phyloP scores from a whole-genome alignment of 305 asterid species.

The Ilex paraguariensis region DNA sequence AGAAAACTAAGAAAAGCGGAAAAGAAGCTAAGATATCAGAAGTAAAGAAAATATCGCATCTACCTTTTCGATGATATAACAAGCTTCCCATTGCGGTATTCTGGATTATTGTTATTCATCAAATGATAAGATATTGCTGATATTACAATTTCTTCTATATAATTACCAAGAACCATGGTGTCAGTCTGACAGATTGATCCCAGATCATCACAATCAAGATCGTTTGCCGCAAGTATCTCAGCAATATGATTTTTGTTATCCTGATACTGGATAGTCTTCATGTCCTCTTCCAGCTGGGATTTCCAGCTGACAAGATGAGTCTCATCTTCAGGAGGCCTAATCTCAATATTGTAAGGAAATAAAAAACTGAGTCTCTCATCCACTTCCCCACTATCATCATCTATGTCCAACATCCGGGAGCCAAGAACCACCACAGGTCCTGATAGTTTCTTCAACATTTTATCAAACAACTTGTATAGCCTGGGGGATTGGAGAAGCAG shows the following conservation, averaged over 20 bases:
- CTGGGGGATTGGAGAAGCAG: conserved; percentile 58
- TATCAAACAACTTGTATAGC: conserved; percentile 52
- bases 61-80: conserved; percentile 86
- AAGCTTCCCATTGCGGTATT: conserved; percentile 90
- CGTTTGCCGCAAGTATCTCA: conserved; percentile 91
- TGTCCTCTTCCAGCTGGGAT: conserved; percentile 84
- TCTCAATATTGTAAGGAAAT: conserved; percentile 81
- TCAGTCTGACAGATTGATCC: conserved; percentile 76
- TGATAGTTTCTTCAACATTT: conserved; percentile 71
- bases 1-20: conserved; percentile 1
- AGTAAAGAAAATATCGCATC: conserved; percentile 8
- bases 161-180: conserved; percentile 52
- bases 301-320: conserved; percentile 76
- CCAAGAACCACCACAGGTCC: conserved; percentile 90
- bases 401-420: conserved; percentile 61
- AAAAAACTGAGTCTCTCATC: conserved; percentile 53
- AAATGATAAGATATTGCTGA: conserved; percentile 83
- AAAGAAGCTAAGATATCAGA: background rate
- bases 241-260: conserved; percentile 88
- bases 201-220: conserved; percentile 86
- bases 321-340: conserved; percentile 89
- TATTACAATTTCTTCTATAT: conserved; percentile 84
- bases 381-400: conserved; percentile 50
- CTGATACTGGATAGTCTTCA: conserved; percentile 68
- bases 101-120: conserved; percentile 73